These are phyloP conservation scores for Coriolopsis trogii DNA, from an alignment of 1,284 basidiomycete species.

Conservation along the genomic window DNA sequence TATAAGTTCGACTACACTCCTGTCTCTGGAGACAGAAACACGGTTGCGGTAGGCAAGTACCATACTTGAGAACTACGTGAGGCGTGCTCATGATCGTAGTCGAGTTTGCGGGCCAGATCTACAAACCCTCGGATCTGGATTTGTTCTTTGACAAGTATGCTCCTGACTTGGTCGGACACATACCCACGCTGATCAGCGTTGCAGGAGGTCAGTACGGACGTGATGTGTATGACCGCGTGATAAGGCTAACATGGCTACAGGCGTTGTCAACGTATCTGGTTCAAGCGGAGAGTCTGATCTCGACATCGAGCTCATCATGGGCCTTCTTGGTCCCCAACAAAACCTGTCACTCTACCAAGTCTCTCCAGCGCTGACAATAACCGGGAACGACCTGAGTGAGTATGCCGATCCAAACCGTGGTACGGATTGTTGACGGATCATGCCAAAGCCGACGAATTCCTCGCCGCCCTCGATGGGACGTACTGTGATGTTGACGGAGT, in stretches of 20 bases:
- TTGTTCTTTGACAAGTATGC: constrained; percentile 43
- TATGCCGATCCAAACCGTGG: background rate
- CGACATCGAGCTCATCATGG: constrained; percentile 53
- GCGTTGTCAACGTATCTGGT: constrained; percentile 40
- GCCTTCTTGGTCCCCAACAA: constrained; percentile 43
- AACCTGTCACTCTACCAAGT: constrained; percentile 36
- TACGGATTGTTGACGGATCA: background rate
- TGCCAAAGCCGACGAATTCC: constrained; percentile 3
- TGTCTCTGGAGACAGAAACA: constrained; percentile 11
- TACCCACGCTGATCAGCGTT: constrained; percentile 32
- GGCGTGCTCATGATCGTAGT: background rate
- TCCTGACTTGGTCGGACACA: constrained; percentile 32
- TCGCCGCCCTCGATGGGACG: constrained; percentile 1
- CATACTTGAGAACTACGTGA: background rate
- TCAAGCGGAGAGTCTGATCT: constrained; percentile 54
- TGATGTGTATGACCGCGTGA: background rate
- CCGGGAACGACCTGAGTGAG: background rate
- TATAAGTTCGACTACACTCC: constrained; percentile 18
- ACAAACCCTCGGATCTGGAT: constrained; percentile 45
- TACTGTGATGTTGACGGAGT: constrained; percentile 1
- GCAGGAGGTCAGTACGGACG: constrained; percentile 42
- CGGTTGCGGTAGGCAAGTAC: constrained; percentile 20
- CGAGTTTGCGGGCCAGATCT: constrained; percentile 51
- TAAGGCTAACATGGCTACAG: background rate
- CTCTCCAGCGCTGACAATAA: constrained; percentile 32